Conservation (phyloP, 495 filamentous ascomycete genomes). For the Xylaria sp. region DNA sequence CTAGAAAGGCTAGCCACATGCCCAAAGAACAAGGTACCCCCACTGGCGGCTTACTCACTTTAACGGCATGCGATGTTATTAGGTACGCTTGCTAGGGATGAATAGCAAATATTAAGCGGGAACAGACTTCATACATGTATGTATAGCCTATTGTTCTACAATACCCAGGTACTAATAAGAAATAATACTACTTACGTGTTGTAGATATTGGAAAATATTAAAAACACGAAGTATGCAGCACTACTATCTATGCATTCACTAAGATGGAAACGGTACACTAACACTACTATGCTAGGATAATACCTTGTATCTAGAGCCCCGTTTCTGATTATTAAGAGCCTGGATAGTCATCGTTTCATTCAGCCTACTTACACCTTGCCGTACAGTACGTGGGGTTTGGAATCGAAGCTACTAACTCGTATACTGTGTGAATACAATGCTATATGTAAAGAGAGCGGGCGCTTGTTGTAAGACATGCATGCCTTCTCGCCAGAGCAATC, state of each 20-base stretch:
- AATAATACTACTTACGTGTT: background rate
- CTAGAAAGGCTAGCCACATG: constrained; percentile 3
- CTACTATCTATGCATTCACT: too few relatives aligned
- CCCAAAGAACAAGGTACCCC: background rate
- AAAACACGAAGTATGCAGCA: background rate
- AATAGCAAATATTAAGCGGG: background rate
- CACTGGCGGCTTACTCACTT: background rate
- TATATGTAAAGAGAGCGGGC: background rate
- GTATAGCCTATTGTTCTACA: background rate
- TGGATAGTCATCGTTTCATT: background rate
- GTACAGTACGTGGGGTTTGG: background rate
- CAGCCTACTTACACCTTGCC: background rate
- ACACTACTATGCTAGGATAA: background rate
- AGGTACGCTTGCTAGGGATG: background rate
- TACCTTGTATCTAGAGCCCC: background rate
- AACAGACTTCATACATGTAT: background rate
- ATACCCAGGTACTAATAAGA: background rate
- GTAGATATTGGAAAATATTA: too few relatives aligned
- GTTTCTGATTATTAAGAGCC: background rate
- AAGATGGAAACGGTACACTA: too few relatives aligned
- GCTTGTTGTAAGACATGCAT: constrained; percentile 12
- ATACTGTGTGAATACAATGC: constrained; percentile 17
- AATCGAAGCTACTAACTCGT: background rate
- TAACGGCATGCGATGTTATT: background rate
- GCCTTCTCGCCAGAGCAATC: constrained; percentile 3